Evolutionary conservation across 2,329 filamentous ascomycete genomes (phyloP), one percentile per base, ranked within the genome.

Genomic region (Trichoderma endophyticum): DNA sequence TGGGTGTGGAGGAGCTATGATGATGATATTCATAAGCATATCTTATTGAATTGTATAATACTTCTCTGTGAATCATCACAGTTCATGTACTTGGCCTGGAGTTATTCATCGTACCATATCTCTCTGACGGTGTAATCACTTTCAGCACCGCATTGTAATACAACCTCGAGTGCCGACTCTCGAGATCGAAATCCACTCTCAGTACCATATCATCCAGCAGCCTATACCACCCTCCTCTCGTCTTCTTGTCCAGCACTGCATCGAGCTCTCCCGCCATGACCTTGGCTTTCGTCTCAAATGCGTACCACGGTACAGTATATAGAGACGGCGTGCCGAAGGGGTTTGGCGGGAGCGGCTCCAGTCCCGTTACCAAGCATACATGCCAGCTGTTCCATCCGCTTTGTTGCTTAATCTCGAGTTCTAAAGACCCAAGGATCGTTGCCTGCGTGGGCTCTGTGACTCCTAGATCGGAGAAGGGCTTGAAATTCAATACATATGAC

Each of bases 231-330:
- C 28, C 30, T 28, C 5, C 24, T 32, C 71, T 51, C 12, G 21
- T 51, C 24, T 60, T 36, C 36, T 39, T 30, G 4, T 6, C 5
- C 59, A 57, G 15, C 6, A 75, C 62, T 26, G 39, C 71, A 43
- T 72, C 70, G 24, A 78, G 75, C 21, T 74, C 70, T 6, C 73
- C 73, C 12, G 66, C 71, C 6, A 73, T 54, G 18, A 78, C 71
- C 21, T 69, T 70, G 14, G 48, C 32, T 21, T 77, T 73, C 11
- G 18, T 73, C 72, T 59, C 78, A 62, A 79, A 79, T 3, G 77
- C 76, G 26, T 75, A 79, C 78, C 78, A 79, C 14, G 78, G 78
- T 28, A 72, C 72, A 18, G 75, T 75, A 51, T 78, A 79, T 64
- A 78, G 68, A 24, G 77, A 73, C n/a, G 74, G 73, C 1, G 77